Evolutionary conservation across 441 rosid genomes (phyloP).

Genomic region (Pelargonium citronellum): DNA sequence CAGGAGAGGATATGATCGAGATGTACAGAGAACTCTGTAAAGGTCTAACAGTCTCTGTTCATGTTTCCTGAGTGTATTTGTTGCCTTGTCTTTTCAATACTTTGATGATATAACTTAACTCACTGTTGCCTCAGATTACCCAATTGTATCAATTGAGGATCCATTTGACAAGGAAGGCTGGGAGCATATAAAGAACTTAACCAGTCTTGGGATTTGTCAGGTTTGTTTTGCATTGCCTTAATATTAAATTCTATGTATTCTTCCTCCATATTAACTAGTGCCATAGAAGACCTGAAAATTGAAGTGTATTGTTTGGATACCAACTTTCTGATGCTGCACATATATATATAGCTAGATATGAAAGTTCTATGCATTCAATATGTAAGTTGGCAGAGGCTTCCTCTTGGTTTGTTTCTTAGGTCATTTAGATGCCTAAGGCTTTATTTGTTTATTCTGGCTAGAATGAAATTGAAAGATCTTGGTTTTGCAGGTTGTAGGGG

Average conservation of each 20-base stretch:
- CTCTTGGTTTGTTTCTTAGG: too few species aligned
- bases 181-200: conserved; percentile 72
- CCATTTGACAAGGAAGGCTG: conserved; percentile 98
- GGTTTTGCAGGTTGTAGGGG: conserved; percentile 81
- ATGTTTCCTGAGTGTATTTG: conserved; percentile 16
- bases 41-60: conserved; percentile 41
- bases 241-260: neutral
- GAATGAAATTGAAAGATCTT: conserved; percentile 11
- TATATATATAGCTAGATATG: neutral
- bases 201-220: conserved; percentile 89
- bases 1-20: conserved; percentile 90
- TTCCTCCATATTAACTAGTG: conserved; percentile 4
- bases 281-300: neutral
- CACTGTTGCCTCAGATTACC: conserved; percentile 48
- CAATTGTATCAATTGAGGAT: conserved; percentile 84
- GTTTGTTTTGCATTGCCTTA: conserved; percentile 35
- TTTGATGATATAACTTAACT: neutral
- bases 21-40: conserved; percentile 76
- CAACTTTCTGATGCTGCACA: neutral
- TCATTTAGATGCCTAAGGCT: neutral
- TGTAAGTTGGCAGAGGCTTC: too few species aligned
- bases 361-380: too few species aligned
- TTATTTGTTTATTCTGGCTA: neutral
- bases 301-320: neutral
- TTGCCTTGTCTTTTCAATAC: conserved; percentile 10